Conservation (phyloP, 495 filamentous ascomycete genomes). For the Penicillium steckii region DNA sequence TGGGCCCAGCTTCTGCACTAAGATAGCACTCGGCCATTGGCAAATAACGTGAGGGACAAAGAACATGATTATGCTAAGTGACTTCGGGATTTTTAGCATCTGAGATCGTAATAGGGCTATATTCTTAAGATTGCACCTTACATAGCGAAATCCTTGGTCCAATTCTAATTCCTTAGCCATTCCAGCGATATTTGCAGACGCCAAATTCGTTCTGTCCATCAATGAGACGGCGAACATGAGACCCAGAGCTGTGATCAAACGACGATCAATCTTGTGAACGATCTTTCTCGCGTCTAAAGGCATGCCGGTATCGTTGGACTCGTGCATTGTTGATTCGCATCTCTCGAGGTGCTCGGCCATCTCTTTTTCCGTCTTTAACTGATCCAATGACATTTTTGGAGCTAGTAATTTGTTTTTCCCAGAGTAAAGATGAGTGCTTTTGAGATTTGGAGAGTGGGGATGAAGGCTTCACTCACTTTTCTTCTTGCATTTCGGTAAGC, state of each 20-base stretch:
- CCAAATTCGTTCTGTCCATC: slow-evolving; percentile 4
- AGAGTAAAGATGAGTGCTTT: too few species aligned
- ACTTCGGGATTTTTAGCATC: too few species aligned
- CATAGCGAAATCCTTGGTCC: slow-evolving; percentile 1
- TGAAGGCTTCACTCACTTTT: too few species aligned
- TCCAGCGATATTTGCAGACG: slow-evolving; percentile 1
- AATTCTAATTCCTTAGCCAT: background rate
- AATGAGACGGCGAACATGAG: slow-evolving; percentile 2
- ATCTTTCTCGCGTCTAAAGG: background rate
- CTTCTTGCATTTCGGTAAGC: background rate
- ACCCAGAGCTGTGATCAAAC: background rate
- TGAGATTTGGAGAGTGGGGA: too few species aligned
- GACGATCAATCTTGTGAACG: slow-evolving; percentile 4
- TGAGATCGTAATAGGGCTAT: too few species aligned
- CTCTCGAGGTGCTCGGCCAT: background rate
- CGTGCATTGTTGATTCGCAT: background rate
- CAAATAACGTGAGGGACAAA: slow-evolving; percentile 7
- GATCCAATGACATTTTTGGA: background rate
- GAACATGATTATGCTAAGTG: slow-evolving; percentile 6
- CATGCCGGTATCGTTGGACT: background rate
- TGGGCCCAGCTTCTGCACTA: slow-evolving; percentile 8
- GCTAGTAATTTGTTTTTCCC: background rate
- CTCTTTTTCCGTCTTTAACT: background rate
- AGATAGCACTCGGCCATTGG: slow-evolving; percentile 4
- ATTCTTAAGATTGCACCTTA: too few species aligned